Base-by-base conservation (phyloP, 108 stramenopile genomes). In the Chaetoceros tenuissimus region DNA sequence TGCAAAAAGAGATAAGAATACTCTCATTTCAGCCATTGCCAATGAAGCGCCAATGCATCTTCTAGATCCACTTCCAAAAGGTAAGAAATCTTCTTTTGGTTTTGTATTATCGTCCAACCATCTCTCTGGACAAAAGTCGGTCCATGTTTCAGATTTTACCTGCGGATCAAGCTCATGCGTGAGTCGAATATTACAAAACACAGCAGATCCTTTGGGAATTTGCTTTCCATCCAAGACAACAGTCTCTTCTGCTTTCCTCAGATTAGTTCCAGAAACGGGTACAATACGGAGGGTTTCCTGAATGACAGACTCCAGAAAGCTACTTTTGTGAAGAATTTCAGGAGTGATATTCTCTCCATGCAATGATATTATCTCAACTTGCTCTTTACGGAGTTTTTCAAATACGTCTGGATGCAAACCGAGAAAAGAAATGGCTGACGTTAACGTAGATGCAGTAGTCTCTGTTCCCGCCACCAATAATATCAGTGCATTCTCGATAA, bases 1-100 rank as follows among this genome's bases (percentile, higher is more conserved):
- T 19, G 78, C 81, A 60, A 82, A 63, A 1, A 76, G 51, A 8
- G 81, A 67, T 2, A 79, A 57, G 60, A 82, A 82, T 16, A 79
- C 68, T 47, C 76, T 78, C 77, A 82, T 75, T 59, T 82, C 80
- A 1, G 67, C 57, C 60, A 65, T 51, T 29, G 77, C 78, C 44
- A 82, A 59, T n/a, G 71, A 62, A 10, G 30, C 22, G 0, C 81
- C 81, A 3, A 76, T 65, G 48, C 81, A 82, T 24, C 62, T 71
- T 18, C 81, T 55, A 2, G 75, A 75, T 26, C 79, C 79, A 43
- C 24, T 57, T 3, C 79, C 79, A 53, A 73, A 72, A 0, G 75
- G 72, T 47, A 80, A 62, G 56, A 55, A 79, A 26, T 72, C 74
- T 19, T 65, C 51, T 18, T 65, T 66, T 50, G 66, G 59, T 21